Evolutionary conservation across 164 flowering plant genomes (phyloP).

Genomic region (Litsea cubeba): DNA sequence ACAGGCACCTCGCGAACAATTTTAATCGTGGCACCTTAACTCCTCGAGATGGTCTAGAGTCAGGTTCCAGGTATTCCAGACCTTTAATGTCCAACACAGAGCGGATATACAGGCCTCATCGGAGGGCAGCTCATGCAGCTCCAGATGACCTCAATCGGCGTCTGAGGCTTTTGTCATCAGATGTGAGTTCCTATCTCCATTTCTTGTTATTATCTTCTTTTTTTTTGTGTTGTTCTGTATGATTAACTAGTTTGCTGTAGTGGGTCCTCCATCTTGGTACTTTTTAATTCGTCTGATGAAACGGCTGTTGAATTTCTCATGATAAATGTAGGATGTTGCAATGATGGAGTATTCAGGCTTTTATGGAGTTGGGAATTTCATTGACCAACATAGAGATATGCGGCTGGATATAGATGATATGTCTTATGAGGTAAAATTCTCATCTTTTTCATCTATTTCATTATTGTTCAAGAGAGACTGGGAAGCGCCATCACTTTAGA

Average conservation of each 20-base stretch:
- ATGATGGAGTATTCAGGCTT: conserved; percentile 48
- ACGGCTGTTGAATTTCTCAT: neutral
- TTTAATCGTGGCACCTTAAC: conserved; percentile 16
- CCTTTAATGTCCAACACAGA: conserved; percentile 40
- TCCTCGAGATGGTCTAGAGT: conserved; percentile 33
- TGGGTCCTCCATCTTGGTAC: neutral
- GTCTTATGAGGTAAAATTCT: conserved; percentile 75
- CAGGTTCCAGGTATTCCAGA: conserved; percentile 34
- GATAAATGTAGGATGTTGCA: conserved; percentile 53
- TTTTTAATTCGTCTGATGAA: neutral
- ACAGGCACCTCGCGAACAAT: conserved; percentile 24
- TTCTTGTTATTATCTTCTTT: neutral
- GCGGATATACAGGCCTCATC: conserved; percentile 39
- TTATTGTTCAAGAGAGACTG: neutral
- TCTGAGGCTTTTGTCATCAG: conserved; percentile 51
- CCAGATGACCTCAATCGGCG: conserved; percentile 34
- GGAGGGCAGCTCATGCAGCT: conserved; percentile 34
- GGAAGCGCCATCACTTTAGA: neutral
- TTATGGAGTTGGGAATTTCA: conserved; percentile 35
- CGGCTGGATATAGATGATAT: conserved; percentile 89
- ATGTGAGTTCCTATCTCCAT: conserved; percentile 34
- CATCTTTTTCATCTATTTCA: no score
- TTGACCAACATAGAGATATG: conserved; percentile 77
- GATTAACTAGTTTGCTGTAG: neutral
- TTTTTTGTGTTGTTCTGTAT: neutral